Conservation (phyloP, 176 grass and related monocot genomes). For the Cymbopogon citratus region DNA sequence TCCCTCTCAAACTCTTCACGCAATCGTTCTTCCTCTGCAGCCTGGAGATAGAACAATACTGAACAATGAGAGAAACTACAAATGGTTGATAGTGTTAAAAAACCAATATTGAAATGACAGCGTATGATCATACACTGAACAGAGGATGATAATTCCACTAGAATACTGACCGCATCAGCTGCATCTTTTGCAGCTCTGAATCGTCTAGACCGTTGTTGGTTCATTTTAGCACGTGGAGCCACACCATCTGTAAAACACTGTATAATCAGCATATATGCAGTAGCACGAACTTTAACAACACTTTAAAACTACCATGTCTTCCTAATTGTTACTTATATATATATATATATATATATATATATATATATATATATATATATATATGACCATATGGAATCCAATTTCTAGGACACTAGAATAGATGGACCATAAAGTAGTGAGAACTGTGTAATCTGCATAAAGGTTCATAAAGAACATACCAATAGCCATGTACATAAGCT, state of each 20-base stretch:
- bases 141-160: constrained; percentile 19
- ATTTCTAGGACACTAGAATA: neutral
- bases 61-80: constrained; percentile 4
- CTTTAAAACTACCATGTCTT: neutral
- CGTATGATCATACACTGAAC: constrained; percentile 9
- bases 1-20: constrained; percentile 96
- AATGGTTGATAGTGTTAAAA: constrained; percentile 1
- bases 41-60: constrained; percentile 44
- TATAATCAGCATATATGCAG: neutral
- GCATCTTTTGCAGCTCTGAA: constrained; percentile 99
- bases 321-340: neutral
- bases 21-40: constrained; percentile 79
- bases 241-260: constrained; percentile 69
- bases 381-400: neutral
- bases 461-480: constrained; percentile 44
- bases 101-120: constrained; percentile 1
- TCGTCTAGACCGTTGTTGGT: constrained; percentile 90
- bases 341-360: too few relatives aligned
- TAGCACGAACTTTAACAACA: neutral
- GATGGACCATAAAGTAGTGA: neutral
- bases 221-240: constrained; percentile 99
- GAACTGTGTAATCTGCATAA: neutral
- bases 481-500: constrained; percentile 95
- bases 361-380: too few relatives aligned
- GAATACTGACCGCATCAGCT: constrained; percentile 80